Evolutionary conservation across 2,329 filamentous ascomycete species (phyloP).

Genomic region (Dothideomycetes sp.): DNA sequence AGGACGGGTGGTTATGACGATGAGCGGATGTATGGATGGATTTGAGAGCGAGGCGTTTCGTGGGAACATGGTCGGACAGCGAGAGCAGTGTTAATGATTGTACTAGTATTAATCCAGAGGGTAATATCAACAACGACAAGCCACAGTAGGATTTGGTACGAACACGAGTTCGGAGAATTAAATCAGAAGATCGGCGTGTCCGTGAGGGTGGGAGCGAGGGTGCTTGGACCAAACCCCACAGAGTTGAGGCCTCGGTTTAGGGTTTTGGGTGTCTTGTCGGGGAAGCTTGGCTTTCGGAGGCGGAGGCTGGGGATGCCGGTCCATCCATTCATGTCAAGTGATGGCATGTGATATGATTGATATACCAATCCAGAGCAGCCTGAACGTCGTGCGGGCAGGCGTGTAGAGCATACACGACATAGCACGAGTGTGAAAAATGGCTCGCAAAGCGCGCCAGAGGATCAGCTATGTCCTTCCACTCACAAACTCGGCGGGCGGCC

Average conservation of each 20-base stretch:
- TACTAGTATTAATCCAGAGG: no score
- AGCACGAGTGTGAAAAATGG: constrained; percentile 28
- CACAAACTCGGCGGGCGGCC: constrained; percentile 67
- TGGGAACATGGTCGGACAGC: neutral
- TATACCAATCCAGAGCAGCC: no score
- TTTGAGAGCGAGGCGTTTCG: constrained; percentile 4
- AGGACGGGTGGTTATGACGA: neutral
- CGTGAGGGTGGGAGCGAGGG: no score
- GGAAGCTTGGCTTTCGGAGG: neutral
- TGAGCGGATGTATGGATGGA: neutral
- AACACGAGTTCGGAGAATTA: no score
- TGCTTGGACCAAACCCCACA: no score
- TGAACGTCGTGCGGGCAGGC: neutral
- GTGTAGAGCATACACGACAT: neutral
- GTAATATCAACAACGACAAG: no score
- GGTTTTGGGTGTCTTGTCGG: neutral
- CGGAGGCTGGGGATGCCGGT: neutral
- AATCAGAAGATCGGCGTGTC: no score
- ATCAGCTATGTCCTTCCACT: constrained; percentile 58
- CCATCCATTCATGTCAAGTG: neutral
- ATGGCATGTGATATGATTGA: no score
- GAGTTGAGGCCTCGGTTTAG: constrained; percentile 4
- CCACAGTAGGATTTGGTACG: no score
- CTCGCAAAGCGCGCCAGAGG: constrained; percentile 44
- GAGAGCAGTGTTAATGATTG: no score